A percentile compares a stretch with the other conserved stretches of the same genome.
These are phyloP conservation scores for Racocetra persica DNA, from an alignment of 371 early-diverging fungal species.

Conservation along the genomic window DNA sequence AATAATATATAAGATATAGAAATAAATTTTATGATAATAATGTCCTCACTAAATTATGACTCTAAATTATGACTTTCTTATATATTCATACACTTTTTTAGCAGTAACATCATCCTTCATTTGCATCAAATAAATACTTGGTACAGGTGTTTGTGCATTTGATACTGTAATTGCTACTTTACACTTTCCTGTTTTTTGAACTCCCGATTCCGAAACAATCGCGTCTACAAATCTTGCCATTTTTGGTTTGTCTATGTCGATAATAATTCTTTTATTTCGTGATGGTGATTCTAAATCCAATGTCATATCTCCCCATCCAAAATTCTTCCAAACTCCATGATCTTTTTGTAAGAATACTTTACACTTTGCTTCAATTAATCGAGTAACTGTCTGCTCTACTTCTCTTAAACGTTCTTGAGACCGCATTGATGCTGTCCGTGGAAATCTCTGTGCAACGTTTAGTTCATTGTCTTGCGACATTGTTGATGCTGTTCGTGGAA, in stretches of 20 bases:
- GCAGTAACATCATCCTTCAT: conserved; percentile 29
- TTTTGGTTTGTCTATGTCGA: conserved; percentile 33
- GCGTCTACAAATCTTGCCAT: conserved; percentile 32
- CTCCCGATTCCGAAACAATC: conserved; percentile 38
- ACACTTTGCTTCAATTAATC: conserved; percentile 40
- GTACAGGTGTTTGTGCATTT: neutral
- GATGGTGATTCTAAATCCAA: conserved; percentile 33
- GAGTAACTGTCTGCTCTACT: neutral
- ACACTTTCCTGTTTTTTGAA: conserved; percentile 28
- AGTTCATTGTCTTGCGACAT: neutral
- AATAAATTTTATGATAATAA: too few species aligned
- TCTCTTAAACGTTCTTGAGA: neutral
- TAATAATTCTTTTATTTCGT: conserved; percentile 35
- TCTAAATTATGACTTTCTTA: too few species aligned
- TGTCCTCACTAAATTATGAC: too few species aligned
- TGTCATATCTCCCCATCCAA: conserved; percentile 36
- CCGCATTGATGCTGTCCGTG: conserved; percentile 37
- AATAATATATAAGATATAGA: too few species aligned
- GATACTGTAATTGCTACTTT: conserved; percentile 33
- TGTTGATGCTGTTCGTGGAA: neutral
- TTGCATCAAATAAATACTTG: conserved; percentile 35
- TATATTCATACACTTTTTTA: neutral
- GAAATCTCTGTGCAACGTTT: neutral
- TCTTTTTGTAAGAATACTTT: conserved; percentile 41
- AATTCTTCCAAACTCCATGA: conserved; percentile 42